These are phyloP conservation scores for Turritis glabra DNA, from an alignment of 345 rosid genomes.

Conservation along the genomic window DNA sequence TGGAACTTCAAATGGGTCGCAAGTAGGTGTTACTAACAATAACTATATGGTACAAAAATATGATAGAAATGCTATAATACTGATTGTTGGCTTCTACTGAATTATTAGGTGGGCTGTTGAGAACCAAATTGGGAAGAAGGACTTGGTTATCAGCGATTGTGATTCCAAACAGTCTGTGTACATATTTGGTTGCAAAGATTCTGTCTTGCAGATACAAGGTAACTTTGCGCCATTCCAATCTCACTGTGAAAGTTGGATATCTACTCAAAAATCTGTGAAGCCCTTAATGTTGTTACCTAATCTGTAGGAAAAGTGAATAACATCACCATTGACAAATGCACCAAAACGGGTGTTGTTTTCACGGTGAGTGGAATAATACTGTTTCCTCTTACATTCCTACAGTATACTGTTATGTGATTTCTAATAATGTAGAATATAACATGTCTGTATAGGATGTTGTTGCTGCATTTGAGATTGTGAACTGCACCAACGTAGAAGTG, in stretches of 20 bases:
- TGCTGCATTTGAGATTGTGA: constrained; percentile 97
- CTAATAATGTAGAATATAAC: neutral
- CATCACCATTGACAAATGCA: constrained; percentile 93
- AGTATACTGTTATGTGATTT: constrained; percentile 1
- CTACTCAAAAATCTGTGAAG: constrained; percentile 13
- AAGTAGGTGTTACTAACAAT: constrained; percentile 56
- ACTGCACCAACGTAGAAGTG: constrained; percentile 89
- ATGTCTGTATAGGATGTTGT: constrained; percentile 76
- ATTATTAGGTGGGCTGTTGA: constrained; percentile 87
- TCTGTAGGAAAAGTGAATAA: constrained; percentile 94
- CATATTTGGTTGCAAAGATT: constrained; percentile 94
- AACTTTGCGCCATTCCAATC: neutral
- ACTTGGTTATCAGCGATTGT: constrained; percentile 85
- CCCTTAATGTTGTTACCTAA: constrained; percentile 21
- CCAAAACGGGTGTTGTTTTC: constrained; percentile 90
- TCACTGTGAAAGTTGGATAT: constrained; percentile 14
- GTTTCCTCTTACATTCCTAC: neutral
- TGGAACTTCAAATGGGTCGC: constrained; percentile 99
- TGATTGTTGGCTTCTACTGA: constrained; percentile 22
- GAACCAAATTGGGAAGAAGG: constrained; percentile 88
- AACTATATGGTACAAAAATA: constrained; percentile 8
- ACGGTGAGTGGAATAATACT: constrained; percentile 51
- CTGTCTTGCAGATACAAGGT: constrained; percentile 95
- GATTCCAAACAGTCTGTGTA: constrained; percentile 93
- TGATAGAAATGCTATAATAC: constrained; percentile 8